Evolutionary conservation across 2,329 filamentous ascomycete species (phyloP).

Genomic region (Plenodomus lindquistii): DNA sequence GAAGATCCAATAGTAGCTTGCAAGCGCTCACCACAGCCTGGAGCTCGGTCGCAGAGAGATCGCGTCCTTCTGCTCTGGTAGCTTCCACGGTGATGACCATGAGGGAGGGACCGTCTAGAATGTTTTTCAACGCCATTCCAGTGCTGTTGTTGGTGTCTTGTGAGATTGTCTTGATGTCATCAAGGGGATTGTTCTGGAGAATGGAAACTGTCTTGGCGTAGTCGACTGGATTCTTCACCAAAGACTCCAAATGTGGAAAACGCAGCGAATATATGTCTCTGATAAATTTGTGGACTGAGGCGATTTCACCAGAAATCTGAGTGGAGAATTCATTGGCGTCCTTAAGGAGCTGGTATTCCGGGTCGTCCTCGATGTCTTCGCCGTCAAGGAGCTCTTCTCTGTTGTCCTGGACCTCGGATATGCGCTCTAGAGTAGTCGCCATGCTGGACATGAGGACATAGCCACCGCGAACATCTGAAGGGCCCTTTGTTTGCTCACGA

Average conservation of each 20-base stretch:
- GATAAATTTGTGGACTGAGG: slow-evolving; percentile 93
- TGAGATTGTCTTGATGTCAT: slow-evolving; percentile 81
- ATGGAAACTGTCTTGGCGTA: slow-evolving; percentile 96
- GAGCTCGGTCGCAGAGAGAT: slow-evolving; percentile 76
- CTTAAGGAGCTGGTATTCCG: slow-evolving; percentile 85
- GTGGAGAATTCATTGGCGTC: slow-evolving; percentile 89
- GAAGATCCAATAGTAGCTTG: slow-evolving; percentile 84
- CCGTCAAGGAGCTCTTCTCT: slow-evolving; percentile 73
- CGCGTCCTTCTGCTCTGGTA: slow-evolving; percentile 80
- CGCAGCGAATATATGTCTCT: slow-evolving; percentile 92
- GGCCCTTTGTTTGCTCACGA: slow-evolving; percentile 64
- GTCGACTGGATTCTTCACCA: slow-evolving; percentile 89
- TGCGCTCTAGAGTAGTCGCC: slow-evolving; percentile 75
- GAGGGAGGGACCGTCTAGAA: slow-evolving; percentile 84
- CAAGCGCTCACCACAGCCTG: slow-evolving; percentile 76
- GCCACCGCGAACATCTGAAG: slow-evolving; percentile 73
- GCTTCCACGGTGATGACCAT: slow-evolving; percentile 97
- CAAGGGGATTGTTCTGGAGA: slow-evolving; percentile 87
- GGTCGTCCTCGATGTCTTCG: slow-evolving; percentile 85
- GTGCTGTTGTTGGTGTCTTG: slow-evolving; percentile 78
- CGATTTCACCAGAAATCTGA: slow-evolving; percentile 89
- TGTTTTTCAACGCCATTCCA: slow-evolving; percentile 72
- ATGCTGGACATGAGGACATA: slow-evolving; percentile 80
- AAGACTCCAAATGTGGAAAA: slow-evolving; percentile 88
- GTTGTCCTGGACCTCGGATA: slow-evolving; percentile 56